phyloP scores from a whole-genome alignment of 2,329 filamentous ascomycete genomes.

The Clonostachys rosea region DNA sequence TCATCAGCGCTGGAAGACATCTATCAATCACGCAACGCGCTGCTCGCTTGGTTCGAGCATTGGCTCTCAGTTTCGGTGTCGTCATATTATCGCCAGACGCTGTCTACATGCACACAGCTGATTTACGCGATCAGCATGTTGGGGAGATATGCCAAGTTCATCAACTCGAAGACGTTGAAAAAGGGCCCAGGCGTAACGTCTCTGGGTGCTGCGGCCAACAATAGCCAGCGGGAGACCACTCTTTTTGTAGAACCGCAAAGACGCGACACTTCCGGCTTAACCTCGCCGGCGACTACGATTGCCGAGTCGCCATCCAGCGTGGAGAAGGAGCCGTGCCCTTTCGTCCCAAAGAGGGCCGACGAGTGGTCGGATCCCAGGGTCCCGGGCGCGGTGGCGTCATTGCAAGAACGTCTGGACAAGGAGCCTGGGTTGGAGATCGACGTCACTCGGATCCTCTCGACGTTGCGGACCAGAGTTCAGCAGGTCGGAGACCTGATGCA shows the following conservation, averaged over 20 bases:
- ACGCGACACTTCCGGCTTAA: not conserved
- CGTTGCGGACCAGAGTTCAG: constrained; percentile 35
- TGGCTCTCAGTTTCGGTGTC: constrained; percentile 37
- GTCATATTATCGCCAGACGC: constrained; percentile 38
- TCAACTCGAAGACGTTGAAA: constrained; percentile 25
- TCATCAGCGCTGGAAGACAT: constrained; percentile 42
- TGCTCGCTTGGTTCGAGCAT: constrained; percentile 43
- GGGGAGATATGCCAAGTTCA: constrained; percentile 43
- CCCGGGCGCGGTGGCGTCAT: constrained; percentile 28
- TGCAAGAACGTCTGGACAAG: constrained; percentile 32
- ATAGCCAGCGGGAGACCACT: not conserved
- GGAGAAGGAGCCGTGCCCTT: constrained; percentile 4
- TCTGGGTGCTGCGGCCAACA: not conserved
- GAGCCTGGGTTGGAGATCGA: constrained; percentile 41
- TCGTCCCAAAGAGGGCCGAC: not conserved
- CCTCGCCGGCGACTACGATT: constrained; percentile 1
- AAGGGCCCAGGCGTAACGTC: constrained; percentile 11
- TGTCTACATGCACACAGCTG: constrained; percentile 37
- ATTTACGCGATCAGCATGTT: constrained; percentile 46
- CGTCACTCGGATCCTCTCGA: constrained; percentile 33
- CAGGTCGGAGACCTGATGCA: constrained; percentile 30
- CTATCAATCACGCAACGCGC: constrained; percentile 39
- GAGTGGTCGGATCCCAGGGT: constrained; percentile 27
- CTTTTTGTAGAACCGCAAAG: no score
- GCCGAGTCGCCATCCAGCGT: constrained; percentile 5